phyloP scores from a whole-genome alignment of 208 protist genomes.

The Acanthamoeba sp. region DNA sequence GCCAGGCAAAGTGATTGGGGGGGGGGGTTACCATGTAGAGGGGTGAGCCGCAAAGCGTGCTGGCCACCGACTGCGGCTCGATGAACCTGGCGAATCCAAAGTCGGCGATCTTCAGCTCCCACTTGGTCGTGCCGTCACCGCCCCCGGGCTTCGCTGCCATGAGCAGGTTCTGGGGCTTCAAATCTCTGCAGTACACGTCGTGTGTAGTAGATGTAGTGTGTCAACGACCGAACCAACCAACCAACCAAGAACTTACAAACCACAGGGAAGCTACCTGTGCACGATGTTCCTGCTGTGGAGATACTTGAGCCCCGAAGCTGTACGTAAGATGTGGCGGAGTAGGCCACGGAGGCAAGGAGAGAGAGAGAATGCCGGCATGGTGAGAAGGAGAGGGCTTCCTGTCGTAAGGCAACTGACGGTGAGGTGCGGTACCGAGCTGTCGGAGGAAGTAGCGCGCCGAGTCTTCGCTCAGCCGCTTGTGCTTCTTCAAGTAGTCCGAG shows the following conservation, averaged over 20 bases:
- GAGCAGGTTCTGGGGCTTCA: slow-evolving; percentile 67
- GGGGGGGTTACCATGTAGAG: slow-evolving; percentile 27
- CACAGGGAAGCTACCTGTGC: background rate
- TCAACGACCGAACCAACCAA: too few species aligned
- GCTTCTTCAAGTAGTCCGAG: slow-evolving; percentile 36
- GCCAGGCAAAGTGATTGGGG: too few species aligned
- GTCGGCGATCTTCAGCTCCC: slow-evolving; percentile 64
- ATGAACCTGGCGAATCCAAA: slow-evolving; percentile 69
- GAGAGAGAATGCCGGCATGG: too few species aligned
- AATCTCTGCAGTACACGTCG: background rate
- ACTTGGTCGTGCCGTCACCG: background rate
- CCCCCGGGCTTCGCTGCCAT: background rate
- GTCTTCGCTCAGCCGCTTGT: slow-evolving; percentile 52
- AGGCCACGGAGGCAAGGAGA: too few species aligned
- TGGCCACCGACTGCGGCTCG: slow-evolving; percentile 54
- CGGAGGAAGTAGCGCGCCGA: slow-evolving; percentile 56
- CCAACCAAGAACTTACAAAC: too few species aligned
- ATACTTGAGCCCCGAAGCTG: slow-evolving; percentile 52
- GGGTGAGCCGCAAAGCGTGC: slow-evolving; percentile 62
- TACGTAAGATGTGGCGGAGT: background rate
- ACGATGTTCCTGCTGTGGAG: slow-evolving; percentile 61
- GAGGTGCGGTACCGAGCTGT: slow-evolving; percentile 55
- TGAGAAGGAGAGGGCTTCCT: background rate
- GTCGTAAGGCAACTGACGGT: background rate
- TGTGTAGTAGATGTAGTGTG: too few species aligned